These are phyloP conservation scores for Spathaspora arborariae DNA, from an alignment of 805 yeast genomes.

Conservation along the genomic window DNA sequence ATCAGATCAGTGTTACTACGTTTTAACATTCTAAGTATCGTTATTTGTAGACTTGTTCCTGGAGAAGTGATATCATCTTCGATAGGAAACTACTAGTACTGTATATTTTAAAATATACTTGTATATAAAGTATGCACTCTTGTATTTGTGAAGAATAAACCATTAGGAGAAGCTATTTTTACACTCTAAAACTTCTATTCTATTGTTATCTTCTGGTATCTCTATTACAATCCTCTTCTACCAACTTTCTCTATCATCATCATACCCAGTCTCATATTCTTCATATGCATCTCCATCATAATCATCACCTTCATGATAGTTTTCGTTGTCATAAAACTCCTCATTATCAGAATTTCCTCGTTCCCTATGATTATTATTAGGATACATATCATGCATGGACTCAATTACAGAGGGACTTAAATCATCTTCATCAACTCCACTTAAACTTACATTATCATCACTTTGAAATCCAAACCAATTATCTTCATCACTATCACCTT, in stretches of 20 bases:
- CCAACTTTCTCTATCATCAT: background rate
- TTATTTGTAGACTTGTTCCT: too few relatives aligned
- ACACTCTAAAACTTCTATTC: too few relatives aligned
- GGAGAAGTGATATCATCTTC: too few relatives aligned
- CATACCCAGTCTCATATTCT: constrained; percentile 2
- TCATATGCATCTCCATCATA: background rate
- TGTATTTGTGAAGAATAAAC: too few relatives aligned
- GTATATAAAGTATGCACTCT: too few relatives aligned
- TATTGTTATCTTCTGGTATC: background rate
- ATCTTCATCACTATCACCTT: constrained; percentile 10
- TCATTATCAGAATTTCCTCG: background rate
- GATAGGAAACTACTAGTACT: too few relatives aligned
- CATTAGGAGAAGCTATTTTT: too few relatives aligned
- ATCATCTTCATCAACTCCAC: constrained; percentile 7
- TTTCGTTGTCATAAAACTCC: background rate
- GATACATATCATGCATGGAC: constrained; percentile 23
- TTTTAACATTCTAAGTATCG: too few relatives aligned
- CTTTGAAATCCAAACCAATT: constrained; percentile 20
- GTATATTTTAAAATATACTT: too few relatives aligned
- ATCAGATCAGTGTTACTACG: too few relatives aligned
- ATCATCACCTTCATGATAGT: background rate
- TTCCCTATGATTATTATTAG: background rate
- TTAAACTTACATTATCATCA: background rate
- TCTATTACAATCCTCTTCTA: constrained; percentile 4
- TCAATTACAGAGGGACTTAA: constrained; percentile 4